Evolutionary conservation across 2,329 filamentous ascomycete species (phyloP), one percentile per base, ranked within the genome.

Genomic region (Fusarium cicatricum): DNA sequence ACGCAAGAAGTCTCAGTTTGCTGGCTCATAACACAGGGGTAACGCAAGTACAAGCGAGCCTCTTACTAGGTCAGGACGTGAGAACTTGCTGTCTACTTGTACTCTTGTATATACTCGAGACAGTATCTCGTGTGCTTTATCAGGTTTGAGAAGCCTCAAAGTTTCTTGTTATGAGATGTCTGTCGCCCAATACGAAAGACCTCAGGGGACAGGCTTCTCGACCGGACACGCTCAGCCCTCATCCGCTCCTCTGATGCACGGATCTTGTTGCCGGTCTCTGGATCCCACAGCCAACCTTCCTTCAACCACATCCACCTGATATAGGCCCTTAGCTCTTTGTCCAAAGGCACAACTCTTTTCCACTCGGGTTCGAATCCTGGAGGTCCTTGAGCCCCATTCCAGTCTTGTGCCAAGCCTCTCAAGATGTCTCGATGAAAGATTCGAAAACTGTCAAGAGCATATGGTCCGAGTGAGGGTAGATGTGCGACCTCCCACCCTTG

Each of bases 241-340:
- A 61, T 62, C 11, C 33, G 33, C 0, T 49, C 40, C 0, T 17
- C 19, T 0, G 43, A 58, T 2, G 42, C 48, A 14, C 37, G 23
- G 0, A 37, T 14, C 12, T 47, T 62, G 2, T 14, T 2, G 0
- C 60, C 61, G 5, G 57, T 64, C 5, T 51, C 60, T 1, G 60
- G 60, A 19, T 63, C 17, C 60, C 60, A 63, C 14, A 64, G 16
- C 60, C 60, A 64, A 0, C 60, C 47, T 10, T 55, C 38, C 0
- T 51, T 64, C 0, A 64, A 40, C 61, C 61, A 64, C 57, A 58
- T 64, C 61, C 61, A 64, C 2, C 60, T 28, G 0, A 63, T 29
- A 38, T 50, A 63, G 1, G 44, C 52, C 17, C 42, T 45, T 15
- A 63, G 26, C 28, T 63, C 60, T 23, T 63, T 63, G 12, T 63